Percentiles rank a stretch among this genome's conserved stretches.
Conservation (phyloP, 1,284 basidiomycete genomes). For the Trametes hirsuta region DNA sequence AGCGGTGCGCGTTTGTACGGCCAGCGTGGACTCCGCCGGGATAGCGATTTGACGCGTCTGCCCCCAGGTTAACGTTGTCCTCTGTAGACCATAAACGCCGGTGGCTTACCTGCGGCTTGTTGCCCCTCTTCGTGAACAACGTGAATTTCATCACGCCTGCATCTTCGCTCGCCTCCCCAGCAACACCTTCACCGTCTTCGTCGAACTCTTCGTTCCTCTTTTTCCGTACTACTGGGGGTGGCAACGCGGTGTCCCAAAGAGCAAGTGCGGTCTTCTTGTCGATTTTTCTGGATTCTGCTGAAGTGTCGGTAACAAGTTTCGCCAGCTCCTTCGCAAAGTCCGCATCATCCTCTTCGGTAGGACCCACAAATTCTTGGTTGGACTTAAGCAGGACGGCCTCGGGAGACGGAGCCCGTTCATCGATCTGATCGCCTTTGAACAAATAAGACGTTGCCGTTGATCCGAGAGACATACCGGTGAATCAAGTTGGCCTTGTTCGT, state of each 20-base stretch:
- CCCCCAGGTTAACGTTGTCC: not conserved
- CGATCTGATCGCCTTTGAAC: conserved; percentile 44
- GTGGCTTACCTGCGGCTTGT: conserved; percentile 80
- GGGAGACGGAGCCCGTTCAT: conserved; percentile 73
- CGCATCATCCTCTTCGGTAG: conserved; percentile 85
- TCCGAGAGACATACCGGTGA: conserved; percentile 49
- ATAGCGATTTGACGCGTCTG: conserved; percentile 87
- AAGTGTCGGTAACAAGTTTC: conserved; percentile 90
- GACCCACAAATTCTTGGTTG: conserved; percentile 70
- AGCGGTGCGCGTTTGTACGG: conserved; percentile 86
- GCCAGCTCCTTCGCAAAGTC: conserved; percentile 97
- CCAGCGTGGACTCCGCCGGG: conserved; percentile 84
- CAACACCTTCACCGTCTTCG: conserved; percentile 44
- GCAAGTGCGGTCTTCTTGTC: conserved; percentile 83
- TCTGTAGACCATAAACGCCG: no score
- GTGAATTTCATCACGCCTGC: conserved; percentile 87
- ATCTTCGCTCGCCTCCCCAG: conserved; percentile 29
- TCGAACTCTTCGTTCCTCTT: conserved; percentile 60
- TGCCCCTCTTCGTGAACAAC: conserved; percentile 91
- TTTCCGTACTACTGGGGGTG: conserved; percentile 65
- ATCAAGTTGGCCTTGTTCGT: conserved; percentile 48
- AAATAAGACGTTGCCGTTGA: not conserved
- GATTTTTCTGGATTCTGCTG: conserved; percentile 80
- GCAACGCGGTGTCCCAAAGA: conserved; percentile 85
- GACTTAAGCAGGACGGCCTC: conserved; percentile 74